Evolutionary conservation across 768 basidiomycete species (phyloP), one percentile per base, ranked within the genome.

Genomic region (Trametes coccinea): DNA sequence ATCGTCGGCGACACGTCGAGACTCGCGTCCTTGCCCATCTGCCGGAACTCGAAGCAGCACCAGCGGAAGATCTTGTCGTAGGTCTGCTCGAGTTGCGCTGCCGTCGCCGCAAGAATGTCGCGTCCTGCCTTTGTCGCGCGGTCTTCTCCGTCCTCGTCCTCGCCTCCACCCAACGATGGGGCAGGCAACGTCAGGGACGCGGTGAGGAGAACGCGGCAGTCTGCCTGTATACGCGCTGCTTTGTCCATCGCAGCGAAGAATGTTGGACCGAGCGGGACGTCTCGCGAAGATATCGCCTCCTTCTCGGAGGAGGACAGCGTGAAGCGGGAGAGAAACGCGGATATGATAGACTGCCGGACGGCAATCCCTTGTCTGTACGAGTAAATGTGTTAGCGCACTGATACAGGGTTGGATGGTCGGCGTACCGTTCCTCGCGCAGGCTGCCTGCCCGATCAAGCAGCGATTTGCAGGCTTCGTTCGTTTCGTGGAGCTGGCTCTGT

Each of bases 211-310:
- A 94, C 85, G 48, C 87, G 79, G 71, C 95, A 97, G 70, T 97
- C 93, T 11, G 81, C 81, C 37, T 94, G 81, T 62, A 99, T 95
- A 46, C 76, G 77, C 67, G 91, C 88, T 0, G 92, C 88, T 70
- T 90, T 90, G 73, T 93, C 90, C 87, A 98, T 90, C 0, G 92
- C 90, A 2, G 80, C 76, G 71, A 98, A 98, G 69, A 99, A 88
- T 2, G 78, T 79, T 5, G 78, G 71, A 0, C 89, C 89, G 16
- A 97, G 80, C 5, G 89, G 83, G 4, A 95, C 81, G 33, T 95
- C 89, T 40, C 93, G 77, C 9, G 92, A 93, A 0, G 84, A 85
- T 41, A 99, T 78, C 0, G 88, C 85, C 33, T 88, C 84, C 0
- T 83, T 75, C 69, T 98, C 95, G 11, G 81, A 78, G 1, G 89